Conservation (phyloP, 2,329 filamentous ascomycete genomes). For the Verticillium zaregamsianum region DNA sequence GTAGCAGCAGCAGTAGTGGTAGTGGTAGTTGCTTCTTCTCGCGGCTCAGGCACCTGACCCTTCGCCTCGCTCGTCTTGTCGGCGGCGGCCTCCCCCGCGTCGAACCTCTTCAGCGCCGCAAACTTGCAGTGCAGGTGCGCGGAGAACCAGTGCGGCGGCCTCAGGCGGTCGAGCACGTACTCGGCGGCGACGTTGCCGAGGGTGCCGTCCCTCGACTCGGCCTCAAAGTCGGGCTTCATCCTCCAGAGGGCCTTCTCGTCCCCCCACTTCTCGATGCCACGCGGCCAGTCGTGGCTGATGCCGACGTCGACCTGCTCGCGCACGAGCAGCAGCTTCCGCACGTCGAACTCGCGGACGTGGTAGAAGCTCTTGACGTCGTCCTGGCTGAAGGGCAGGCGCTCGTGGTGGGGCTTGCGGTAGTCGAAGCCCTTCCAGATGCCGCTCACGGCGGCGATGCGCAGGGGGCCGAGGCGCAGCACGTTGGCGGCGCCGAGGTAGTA, state of each 20-base stretch:
- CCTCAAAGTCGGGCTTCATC: slow-evolving; percentile 69
- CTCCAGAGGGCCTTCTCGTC: slow-evolving; percentile 64
- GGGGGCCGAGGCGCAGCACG: slow-evolving; percentile 74
- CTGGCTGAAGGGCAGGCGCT: slow-evolving; percentile 77
- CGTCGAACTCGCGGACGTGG: slow-evolving; percentile 83
- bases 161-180: slow-evolving; percentile 74
- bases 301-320: slow-evolving; percentile 87
- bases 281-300: slow-evolving; percentile 94
- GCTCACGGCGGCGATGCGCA: slow-evolving; percentile 85
- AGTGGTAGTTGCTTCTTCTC: neutral
- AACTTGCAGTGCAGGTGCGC: slow-evolving; percentile 93
- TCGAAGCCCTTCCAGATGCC: slow-evolving; percentile 94
- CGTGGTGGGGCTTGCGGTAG: slow-evolving; percentile 78
- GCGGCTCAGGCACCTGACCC: neutral
- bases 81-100: slow-evolving; percentile 20
- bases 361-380: slow-evolving; percentile 80
- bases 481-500: slow-evolving; percentile 96
- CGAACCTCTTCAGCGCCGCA: slow-evolving; percentile 60
- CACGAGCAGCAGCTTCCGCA: slow-evolving; percentile 82
- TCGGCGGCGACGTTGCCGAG: slow-evolving; percentile 78
- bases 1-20: slow-evolving; percentile 1
- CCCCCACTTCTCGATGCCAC: slow-evolving; percentile 74
- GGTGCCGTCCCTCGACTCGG: slow-evolving; percentile 70
- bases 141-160: slow-evolving; percentile 86
- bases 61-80: neutral